Evolutionary conservation across 495 filamentous ascomycete genomes (phyloP), one percentile per base, ranked within the genome.

Genomic region (Penicillium cinerascens): DNA sequence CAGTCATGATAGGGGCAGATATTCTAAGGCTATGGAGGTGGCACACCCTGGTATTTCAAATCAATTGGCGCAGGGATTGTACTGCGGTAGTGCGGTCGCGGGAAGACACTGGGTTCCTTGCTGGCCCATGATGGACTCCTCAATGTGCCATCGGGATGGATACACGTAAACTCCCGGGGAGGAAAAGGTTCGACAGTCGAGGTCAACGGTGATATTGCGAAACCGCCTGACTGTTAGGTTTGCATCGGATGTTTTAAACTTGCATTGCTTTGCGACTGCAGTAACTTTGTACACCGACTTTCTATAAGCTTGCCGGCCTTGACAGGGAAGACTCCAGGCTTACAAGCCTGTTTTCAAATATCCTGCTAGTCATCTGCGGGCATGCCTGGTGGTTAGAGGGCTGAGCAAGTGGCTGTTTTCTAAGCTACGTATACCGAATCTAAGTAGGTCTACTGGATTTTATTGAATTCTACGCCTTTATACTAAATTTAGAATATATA

Each of bases 1-100:
- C 49, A 60, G 54, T 40, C 47, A 27, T 5, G n/a, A 17, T 22
- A 53, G 43, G 41, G 49, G 29, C 27, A 29, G 41, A 22, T 23
- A 21, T 47, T n/a, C 23, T 53, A 40, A n/a, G 22, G 37, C 18
- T 49, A 27, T 26, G 10, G 20, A 20, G 8, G 35, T 16, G 41
- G 9, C 41, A 41, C 23, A 29, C 36, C 26, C 25, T 27, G 36
- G 25, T 8, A 26, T 43, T 48, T 16, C 51, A 38, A 37, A 42
- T 47, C 27, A 43, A 29, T 29, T 16, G 38, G 16, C 6, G 23
- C 47, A 50, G 44, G 20, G 20, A n/a, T 36, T 29, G 6, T 8
- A 27, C n/a, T 22, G n/a, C 13, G 43, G 40, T 54, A 33, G 35
- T 20, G 33, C 44, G 42, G 21, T 6, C 23, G 39, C 44, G 45